phyloP scores from a whole-genome alignment of 2,329 filamentous ascomycete species.

The Helminthosporium solani region DNA sequence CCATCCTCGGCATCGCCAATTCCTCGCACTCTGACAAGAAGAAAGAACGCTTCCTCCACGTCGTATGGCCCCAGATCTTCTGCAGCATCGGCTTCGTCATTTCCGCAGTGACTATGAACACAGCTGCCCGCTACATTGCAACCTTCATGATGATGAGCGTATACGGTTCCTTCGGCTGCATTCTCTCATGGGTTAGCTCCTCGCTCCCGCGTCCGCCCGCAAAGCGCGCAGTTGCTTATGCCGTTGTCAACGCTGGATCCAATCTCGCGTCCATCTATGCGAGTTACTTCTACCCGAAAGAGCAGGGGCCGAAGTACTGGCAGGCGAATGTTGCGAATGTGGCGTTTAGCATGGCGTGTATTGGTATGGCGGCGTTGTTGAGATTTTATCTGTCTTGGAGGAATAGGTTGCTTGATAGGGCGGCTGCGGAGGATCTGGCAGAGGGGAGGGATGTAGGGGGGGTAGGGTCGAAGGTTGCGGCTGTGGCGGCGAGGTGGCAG shows the following conservation, averaged over 20 bases:
- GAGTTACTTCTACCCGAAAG: conserved; percentile 11
- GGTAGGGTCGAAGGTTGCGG: conserved; percentile 4
- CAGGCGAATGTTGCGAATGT: conserved; percentile 15
- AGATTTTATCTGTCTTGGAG: conserved; percentile 10
- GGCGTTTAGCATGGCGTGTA: conserved; percentile 8
- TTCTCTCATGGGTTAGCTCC: conserved; percentile 14
- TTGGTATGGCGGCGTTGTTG: conserved; percentile 3
- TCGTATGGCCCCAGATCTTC: conserved; percentile 45
- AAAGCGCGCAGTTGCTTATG: conserved; percentile 58
- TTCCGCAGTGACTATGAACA: conserved; percentile 29
- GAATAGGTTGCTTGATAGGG: conserved; percentile 10
- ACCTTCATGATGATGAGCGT: conserved; percentile 27
- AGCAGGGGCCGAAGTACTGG: conserved; percentile 10
- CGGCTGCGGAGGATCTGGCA: conserved; percentile 4
- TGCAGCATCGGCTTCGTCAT: conserved; percentile 48
- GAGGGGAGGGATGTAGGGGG: conserved; percentile 2
- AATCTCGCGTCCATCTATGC: conserved; percentile 14
- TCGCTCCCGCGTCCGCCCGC: conserved; percentile 53
- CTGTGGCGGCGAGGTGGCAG: conserved; percentile 9
- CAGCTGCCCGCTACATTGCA: conserved; percentile 28
- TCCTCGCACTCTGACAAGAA: conserved; percentile 54
- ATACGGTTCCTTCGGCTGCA: conserved; percentile 13
- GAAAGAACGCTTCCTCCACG: conserved; percentile 55
- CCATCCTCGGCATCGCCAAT: conserved; percentile 48
- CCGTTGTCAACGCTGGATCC: conserved; percentile 51